Percentiles rank a stretch among this genome's conserved stretches.
Evolutionary conservation across 2,329 filamentous ascomycete species (phyloP).

Genomic region (Penicillium verrucosum): DNA sequence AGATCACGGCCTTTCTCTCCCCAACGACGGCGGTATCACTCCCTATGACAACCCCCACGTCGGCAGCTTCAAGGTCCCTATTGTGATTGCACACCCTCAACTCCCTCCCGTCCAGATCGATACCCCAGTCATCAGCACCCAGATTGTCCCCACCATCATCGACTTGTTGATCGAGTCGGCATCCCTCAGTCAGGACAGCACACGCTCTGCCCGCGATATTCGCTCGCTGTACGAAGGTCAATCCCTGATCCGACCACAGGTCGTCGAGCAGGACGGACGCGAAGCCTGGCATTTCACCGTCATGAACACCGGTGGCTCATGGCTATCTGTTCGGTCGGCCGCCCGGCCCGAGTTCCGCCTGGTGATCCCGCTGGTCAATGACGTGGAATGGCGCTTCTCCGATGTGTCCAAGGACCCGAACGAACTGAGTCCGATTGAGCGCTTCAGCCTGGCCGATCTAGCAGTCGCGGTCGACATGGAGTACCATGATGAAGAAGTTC

Average conservation of each 20-base stretch:
- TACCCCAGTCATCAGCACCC: conserved; percentile 28
- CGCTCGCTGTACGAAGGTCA: conserved; percentile 34
- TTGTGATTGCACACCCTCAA: conserved; percentile 33
- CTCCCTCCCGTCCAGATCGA: conserved; percentile 30
- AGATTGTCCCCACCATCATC: conserved; percentile 33
- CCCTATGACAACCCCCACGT: conserved; percentile 35
- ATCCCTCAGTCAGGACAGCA: conserved; percentile 26
- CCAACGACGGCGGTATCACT: conserved; percentile 35
- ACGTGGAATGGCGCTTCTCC: conserved; percentile 35
- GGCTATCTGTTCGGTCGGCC: conserved; percentile 32
- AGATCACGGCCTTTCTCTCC: conserved; percentile 36
- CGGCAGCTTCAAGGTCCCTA: conserved; percentile 34
- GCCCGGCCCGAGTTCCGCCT: conserved; percentile 27
- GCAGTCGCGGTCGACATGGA: conserved; percentile 15
- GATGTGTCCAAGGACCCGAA: conserved; percentile 27
- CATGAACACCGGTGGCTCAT: conserved; percentile 35
- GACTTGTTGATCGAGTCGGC: conserved; percentile 32
- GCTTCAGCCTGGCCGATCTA: conserved; percentile 25
- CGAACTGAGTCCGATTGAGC: conserved; percentile 22
- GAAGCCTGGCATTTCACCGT: conserved; percentile 36
- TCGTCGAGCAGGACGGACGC: conserved; percentile 18
- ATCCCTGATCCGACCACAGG: conserved; percentile 30
- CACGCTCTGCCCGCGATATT: conserved; percentile 24
- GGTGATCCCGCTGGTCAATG: conserved; percentile 31
- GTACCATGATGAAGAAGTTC: conserved; percentile 22